These are phyloP conservation scores for Acanthamoeba sp. DNA, from an alignment of 208 protist species.

Conservation along the genomic window DNA sequence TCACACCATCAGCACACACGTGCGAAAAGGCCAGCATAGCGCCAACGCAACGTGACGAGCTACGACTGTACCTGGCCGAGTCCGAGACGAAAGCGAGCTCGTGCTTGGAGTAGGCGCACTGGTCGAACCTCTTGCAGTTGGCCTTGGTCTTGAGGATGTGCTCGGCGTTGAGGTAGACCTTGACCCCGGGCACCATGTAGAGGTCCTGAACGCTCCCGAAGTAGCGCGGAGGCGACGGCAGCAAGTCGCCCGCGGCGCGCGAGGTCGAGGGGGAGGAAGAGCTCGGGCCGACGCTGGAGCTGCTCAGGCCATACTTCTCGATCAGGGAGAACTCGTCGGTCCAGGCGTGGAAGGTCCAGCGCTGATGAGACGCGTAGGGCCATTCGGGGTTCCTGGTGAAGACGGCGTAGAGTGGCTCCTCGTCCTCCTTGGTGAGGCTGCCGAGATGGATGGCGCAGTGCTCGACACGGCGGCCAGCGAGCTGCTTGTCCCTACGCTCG, in stretches of 20 bases:
- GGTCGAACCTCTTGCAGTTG: constrained; percentile 43
- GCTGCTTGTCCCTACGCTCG: neutral
- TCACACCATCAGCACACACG: too few species aligned
- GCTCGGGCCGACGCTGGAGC: neutral
- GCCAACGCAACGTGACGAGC: neutral
- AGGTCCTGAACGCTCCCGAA: constrained; percentile 54
- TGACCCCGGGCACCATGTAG: neutral
- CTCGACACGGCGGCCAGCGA: neutral
- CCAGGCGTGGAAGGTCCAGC: constrained; percentile 39
- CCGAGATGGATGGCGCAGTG: constrained; percentile 52
- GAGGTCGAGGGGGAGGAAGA: neutral
- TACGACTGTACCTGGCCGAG: neutral
- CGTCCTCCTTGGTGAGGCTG: constrained; percentile 55
- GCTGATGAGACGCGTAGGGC: neutral
- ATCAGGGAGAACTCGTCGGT: constrained; percentile 2
- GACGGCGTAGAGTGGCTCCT: constrained; percentile 68
- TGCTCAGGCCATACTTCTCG: constrained; percentile 38
- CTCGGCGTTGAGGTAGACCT: constrained; percentile 39
- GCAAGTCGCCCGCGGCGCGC: neutral
- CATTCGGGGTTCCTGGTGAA: constrained; percentile 40
- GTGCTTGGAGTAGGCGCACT: constrained; percentile 52
- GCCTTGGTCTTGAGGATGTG: constrained; percentile 13
- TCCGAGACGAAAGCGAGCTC: neutral
- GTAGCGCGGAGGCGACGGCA: constrained; percentile 54
- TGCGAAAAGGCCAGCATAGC: too few species aligned